Evolutionary conservation across 2,329 filamentous ascomycete genomes (phyloP), one percentile per base, ranked within the genome.

Genomic region (Pseudocercospora macadamiae): DNA sequence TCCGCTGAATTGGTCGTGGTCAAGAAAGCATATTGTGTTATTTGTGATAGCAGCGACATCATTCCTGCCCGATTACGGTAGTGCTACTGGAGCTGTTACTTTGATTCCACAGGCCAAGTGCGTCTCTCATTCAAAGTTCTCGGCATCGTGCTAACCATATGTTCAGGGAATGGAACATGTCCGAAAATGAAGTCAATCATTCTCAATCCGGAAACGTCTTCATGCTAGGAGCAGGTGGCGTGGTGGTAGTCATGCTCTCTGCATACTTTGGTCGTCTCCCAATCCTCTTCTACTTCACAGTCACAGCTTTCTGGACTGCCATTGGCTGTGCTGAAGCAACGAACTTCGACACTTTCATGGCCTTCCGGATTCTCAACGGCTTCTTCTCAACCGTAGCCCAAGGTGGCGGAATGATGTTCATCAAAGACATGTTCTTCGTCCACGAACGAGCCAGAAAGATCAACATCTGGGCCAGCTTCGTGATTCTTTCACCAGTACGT

Each of bases 201-300:
- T 56, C 54, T 3, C 54, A 56, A 37, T 42, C 42, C 3, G 54
- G 54, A 10, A 57, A 61, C 16, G 58, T 61, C 32, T 78, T 79
- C 66, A 76, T 77, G 74, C 64, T 79, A 1, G 78, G 78, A 2
- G 72, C 74, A 1, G 76, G 75, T 14, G 77, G 77, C 9, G 57
- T 78, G 7, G 65, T 78, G 23, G 71, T 74, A 8, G 76, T 79
- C n/a, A 71, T 70, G 25, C 63, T 79, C 0, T 69, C 74, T 4
- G 74, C 73, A 10, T 80, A 76, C 61, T 77, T 78, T 59, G 79
- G 78, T 3, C 76, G 78, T 21, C 70, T 76, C 4, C 77, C 78
- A 0, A 72, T 80, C 3, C 69, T 79, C 10, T 77, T 79, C 65
- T 75, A 70, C 64, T 79, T 75, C 54, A 65, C 71, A 12, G 48